Percentiles rank a stretch among this genome's conserved stretches.
Conservation (phyloP, 345 rosid genomes). For the Brassica rapa region DNA sequence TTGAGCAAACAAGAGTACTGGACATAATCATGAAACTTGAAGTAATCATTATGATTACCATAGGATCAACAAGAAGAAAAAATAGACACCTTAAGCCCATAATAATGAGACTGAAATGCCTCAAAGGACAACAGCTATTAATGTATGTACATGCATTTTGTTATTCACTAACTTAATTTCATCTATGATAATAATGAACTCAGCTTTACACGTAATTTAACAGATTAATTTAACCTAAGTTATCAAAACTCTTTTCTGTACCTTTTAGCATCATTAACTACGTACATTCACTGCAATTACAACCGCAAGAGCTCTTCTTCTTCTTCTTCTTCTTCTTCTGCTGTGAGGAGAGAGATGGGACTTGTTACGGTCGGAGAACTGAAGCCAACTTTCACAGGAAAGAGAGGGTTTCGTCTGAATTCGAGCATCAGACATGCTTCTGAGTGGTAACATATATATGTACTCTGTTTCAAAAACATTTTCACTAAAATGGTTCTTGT, state of each 20-base stretch:
- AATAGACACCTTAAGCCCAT: conserved; percentile 14
- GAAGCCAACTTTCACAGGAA: conserved; percentile 85
- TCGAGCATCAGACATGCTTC: conserved; percentile 92
- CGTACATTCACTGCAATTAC: conserved; percentile 30
- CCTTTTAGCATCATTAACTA: conserved; percentile 34
- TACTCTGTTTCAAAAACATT: not conserved
- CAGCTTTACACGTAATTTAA: conserved; percentile 41
- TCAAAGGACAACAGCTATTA: conserved; percentile 15
- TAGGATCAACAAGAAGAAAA: conserved; percentile 17
- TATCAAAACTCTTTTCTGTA: conserved; percentile 1
- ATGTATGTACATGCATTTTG: conserved; percentile 33
- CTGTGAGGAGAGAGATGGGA: conserved; percentile 55
- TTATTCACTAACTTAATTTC: conserved; percentile 17
- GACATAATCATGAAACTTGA: conserved; percentile 34
- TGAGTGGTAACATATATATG: conserved; percentile 67
- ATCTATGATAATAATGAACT: conserved; percentile 23
- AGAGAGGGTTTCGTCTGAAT: conserved; percentile 84
- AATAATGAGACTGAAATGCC: conserved; percentile 18
- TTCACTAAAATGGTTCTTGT: conserved; percentile 11
- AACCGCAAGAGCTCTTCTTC: conserved; percentile 7
- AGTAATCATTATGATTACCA: conserved; percentile 29
- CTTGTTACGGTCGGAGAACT: conserved; percentile 71
- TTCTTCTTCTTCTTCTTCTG: conserved; percentile 6
- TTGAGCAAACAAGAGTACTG: conserved; percentile 7
- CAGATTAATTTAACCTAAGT: conserved; percentile 18